Evolutionary conservation across 2,329 filamentous ascomycete genomes (phyloP).

Genomic region (Phaeosphaeria sp.): DNA sequence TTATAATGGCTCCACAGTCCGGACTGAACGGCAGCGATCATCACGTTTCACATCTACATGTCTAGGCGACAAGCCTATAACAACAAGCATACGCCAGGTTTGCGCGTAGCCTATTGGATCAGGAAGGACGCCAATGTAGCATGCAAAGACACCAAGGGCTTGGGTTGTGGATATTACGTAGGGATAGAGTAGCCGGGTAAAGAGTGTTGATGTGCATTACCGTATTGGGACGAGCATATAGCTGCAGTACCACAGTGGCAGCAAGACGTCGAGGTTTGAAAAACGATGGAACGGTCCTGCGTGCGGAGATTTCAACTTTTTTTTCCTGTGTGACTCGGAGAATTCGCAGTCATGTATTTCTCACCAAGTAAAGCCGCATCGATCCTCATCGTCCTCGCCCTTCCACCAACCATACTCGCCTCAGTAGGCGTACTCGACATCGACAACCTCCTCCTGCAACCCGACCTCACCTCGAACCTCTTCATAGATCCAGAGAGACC

Average conservation of each 20-base stretch:
- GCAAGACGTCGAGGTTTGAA: neutral
- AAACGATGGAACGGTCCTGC: neutral
- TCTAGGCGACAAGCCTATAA: slow-evolving; percentile 7
- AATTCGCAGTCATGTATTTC: neutral
- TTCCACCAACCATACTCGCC: neutral
- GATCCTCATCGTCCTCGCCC: neutral
- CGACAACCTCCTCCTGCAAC: slow-evolving; percentile 16
- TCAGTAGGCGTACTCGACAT: slow-evolving; percentile 21
- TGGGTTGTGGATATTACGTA: slow-evolving; percentile 4
- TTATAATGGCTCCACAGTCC: slow-evolving; percentile 2
- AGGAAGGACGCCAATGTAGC: neutral
- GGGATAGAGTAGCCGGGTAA: slow-evolving; percentile 14
- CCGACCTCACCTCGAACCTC: neutral
- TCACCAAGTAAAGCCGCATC: neutral
- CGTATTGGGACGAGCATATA: slow-evolving; percentile 1
- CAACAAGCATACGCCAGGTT: neutral
- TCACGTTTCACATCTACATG: slow-evolving; percentile 9
- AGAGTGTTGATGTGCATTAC: slow-evolving; percentile 5
- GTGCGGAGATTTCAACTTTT: too few species aligned
- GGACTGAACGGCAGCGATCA: slow-evolving; percentile 1
- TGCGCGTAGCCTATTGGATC: neutral
- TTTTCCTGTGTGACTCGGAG: neutral
- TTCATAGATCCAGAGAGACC: neutral
- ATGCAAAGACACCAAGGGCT: slow-evolving; percentile 13
- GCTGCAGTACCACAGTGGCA: neutral